Percentiles rank a stretch among this genome's conserved stretches.
Evolutionary conservation across 768 basidiomycete genomes (phyloP).

Genomic region (Filobasidium wieringae): DNA sequence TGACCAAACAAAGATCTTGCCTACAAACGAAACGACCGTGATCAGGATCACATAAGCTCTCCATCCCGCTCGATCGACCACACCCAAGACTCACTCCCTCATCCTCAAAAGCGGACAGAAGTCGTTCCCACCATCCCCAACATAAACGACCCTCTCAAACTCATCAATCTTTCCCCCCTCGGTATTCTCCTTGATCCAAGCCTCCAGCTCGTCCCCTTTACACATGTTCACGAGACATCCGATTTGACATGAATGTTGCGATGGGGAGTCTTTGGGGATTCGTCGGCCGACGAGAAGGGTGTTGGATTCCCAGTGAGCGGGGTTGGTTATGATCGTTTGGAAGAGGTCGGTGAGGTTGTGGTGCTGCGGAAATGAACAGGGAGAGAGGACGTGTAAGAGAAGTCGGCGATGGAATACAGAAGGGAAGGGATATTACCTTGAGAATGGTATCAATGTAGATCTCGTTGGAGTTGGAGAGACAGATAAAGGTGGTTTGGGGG

Average conservation of each 20-base stretch:
- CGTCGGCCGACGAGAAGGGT: conserved; percentile 60
- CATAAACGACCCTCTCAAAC: conserved; percentile 71
- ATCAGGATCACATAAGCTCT: not conserved
- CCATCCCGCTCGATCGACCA: not conserved
- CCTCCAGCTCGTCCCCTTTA: conserved; percentile 92
- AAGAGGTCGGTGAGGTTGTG: conserved; percentile 64
- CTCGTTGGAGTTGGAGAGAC: conserved; percentile 85
- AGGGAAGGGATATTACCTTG: conserved; percentile 45
- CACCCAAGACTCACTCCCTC: conserved; percentile 47
- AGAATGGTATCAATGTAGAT: conserved; percentile 86
- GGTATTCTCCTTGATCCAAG: conserved; percentile 58
- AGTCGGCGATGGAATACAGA: not conserved
- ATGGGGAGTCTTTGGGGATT: conserved; percentile 61
- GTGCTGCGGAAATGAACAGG: no score
- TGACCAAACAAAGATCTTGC: conserved; percentile 70
- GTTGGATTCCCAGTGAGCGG: conserved; percentile 59
- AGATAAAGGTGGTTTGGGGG: conserved; percentile 68
- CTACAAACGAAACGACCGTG: conserved; percentile 38
- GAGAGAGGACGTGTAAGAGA: not conserved
- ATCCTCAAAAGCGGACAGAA: conserved; percentile 83
- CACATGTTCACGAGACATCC: conserved; percentile 98
- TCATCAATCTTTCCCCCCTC: conserved; percentile 41
- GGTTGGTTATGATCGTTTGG: conserved; percentile 79
- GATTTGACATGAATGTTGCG: conserved; percentile 62
- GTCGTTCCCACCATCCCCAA: conserved; percentile 92